phyloP scores from a whole-genome alignment of 768 basidiomycete species.

The Tephrocybe sp. region DNA sequence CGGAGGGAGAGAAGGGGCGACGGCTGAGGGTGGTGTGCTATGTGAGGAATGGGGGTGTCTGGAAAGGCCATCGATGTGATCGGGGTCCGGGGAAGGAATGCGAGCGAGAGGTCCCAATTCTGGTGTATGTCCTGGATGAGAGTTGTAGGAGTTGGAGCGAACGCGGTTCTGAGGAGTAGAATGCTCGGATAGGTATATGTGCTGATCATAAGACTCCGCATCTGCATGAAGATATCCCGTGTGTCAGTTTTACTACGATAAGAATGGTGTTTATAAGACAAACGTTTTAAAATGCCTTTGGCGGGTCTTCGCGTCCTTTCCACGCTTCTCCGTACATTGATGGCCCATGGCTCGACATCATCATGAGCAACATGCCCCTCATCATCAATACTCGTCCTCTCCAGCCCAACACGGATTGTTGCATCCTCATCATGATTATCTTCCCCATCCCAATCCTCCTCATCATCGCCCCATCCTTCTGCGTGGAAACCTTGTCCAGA shows the following conservation, averaged over 20 bases:
- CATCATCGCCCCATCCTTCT: conserved; percentile 72
- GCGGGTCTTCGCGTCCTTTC: conserved; percentile 66
- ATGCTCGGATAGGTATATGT: conserved; percentile 49
- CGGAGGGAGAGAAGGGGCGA: conserved; percentile 40
- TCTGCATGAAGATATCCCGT: conserved; percentile 38
- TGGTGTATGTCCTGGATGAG: conserved; percentile 45
- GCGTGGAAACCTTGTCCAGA: conserved; percentile 40
- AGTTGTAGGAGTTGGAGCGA: conserved; percentile 83
- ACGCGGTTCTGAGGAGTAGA: conserved; percentile 49
- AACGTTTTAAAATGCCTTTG: conserved; percentile 90
- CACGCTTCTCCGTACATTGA: conserved; percentile 67
- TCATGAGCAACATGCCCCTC: conserved; percentile 48
- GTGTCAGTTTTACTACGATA: background rate
- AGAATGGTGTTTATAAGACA: conserved; percentile 23
- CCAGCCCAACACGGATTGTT: conserved; percentile 67
- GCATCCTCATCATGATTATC: conserved; percentile 63
- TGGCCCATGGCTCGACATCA: conserved; percentile 78
- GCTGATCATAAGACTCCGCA: conserved; percentile 69
- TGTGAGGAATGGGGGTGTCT: conserved; percentile 58
- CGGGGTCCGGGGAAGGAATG: conserved; percentile 82
- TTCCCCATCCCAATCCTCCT: conserved; percentile 75
- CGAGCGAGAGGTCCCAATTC: conserved; percentile 78
- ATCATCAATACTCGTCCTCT: conserved; percentile 46
- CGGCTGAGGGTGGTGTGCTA: conserved; percentile 23
- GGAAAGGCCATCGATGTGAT: conserved; percentile 86